Conservation (phyloP, 768 basidiomycete species). For the Inosperma sp. region DNA sequence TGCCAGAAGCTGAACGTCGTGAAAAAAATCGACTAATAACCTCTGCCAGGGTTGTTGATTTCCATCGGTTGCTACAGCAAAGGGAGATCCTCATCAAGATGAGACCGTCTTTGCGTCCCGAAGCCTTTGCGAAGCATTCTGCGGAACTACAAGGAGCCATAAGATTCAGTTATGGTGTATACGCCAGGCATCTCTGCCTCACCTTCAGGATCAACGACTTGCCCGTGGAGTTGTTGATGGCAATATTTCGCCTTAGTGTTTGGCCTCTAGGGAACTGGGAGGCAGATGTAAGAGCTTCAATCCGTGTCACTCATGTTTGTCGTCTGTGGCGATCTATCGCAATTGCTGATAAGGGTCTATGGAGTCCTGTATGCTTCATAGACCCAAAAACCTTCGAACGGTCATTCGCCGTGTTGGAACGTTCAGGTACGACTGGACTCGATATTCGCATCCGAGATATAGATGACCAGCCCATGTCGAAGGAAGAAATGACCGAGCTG, state of each 20-base stretch:
- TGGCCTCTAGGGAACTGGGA: constrained; percentile 43
- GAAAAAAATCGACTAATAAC: background rate
- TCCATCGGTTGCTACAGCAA: background rate
- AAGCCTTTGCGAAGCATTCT: background rate
- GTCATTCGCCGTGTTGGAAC: constrained; percentile 52
- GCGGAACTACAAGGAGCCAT: background rate
- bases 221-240: constrained; percentile 59
- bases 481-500: constrained; percentile 42
- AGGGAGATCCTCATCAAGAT: background rate
- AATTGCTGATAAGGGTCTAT: constrained; percentile 46
- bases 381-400: constrained; percentile 47
- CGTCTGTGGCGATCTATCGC: constrained; percentile 49
- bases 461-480: constrained; percentile 33
- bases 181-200: constrained; percentile 28
- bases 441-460: constrained; percentile 59
- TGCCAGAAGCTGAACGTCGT: constrained; percentile 5
- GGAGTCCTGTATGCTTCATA: constrained; percentile 65
- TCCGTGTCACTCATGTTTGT: constrained; percentile 53
- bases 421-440: constrained; percentile 50
- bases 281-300: background rate
- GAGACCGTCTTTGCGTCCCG: background rate
- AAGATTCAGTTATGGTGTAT: constrained; percentile 29
- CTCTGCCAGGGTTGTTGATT: background rate
- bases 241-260: constrained; percentile 57
- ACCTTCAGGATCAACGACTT: constrained; percentile 58